Evolutionary conservation across 768 basidiomycete species (phyloP).

Genomic region (Neoboletus magnificus): DNA sequence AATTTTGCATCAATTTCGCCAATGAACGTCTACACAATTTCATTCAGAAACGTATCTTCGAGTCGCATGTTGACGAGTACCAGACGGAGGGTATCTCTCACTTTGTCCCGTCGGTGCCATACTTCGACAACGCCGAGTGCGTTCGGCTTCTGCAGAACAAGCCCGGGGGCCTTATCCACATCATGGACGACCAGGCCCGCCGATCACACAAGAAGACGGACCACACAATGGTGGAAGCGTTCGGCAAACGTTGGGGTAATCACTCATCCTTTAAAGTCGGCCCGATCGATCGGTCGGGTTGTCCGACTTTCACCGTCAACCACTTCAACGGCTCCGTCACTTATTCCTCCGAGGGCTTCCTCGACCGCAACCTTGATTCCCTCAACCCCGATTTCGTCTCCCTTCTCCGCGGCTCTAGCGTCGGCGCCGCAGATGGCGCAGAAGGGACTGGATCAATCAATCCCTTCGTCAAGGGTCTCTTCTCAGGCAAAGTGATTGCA

Average conservation of each 20-base stretch:
- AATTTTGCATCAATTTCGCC: slow-evolving; percentile 95
- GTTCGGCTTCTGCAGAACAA: slow-evolving; percentile 79
- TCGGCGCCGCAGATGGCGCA: slow-evolving; percentile 38
- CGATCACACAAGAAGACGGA: slow-evolving; percentile 88
- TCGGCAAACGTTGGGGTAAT: slow-evolving; percentile 91
- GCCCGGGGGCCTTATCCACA: slow-evolving; percentile 91
- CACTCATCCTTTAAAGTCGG: slow-evolving; percentile 90
- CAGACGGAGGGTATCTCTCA: slow-evolving; percentile 73
- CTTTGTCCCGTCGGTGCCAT: slow-evolving; percentile 66
- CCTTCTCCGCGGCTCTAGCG: slow-evolving; percentile 64
- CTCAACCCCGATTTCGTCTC: slow-evolving; percentile 93
- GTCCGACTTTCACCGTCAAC: slow-evolving; percentile 84
- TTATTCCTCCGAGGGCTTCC: slow-evolving; percentile 87
- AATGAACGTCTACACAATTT: slow-evolving; percentile 89
- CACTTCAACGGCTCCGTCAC: slow-evolving; percentile 91
- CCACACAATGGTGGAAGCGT: slow-evolving; percentile 91
- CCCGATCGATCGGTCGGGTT: slow-evolving; percentile 68
- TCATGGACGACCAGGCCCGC: slow-evolving; percentile 95
- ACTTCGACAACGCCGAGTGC: slow-evolving; percentile 91
- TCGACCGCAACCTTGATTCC: slow-evolving; percentile 84
- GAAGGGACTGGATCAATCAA: slow-evolving; percentile 82
- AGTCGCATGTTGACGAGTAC: slow-evolving; percentile 80
- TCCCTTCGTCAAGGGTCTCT: slow-evolving; percentile 88
- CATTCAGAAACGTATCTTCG: slow-evolving; percentile 76
- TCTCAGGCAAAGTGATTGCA: slow-evolving; percentile 84